phyloP scores from a whole-genome alignment of 345 rosid species.

The Moricandia arvensis region DNA sequence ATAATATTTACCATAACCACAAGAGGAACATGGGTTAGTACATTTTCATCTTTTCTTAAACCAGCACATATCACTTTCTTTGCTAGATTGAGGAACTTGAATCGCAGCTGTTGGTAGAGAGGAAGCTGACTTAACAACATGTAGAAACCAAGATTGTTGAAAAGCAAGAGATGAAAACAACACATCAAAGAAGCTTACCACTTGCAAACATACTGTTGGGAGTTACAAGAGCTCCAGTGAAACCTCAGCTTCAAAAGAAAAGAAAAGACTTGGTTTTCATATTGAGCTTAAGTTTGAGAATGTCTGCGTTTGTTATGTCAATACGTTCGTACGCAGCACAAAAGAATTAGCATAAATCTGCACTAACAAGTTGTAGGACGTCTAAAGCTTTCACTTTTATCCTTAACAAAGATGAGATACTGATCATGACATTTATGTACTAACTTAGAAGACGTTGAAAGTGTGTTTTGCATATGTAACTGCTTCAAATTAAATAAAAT shows the following conservation, averaged over 20 bases:
- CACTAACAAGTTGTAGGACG: no score
- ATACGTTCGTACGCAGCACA: no score
- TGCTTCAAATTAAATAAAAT: no score
- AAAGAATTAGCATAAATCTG: no score
- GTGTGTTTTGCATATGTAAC: no score
- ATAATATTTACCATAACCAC: slow-evolving; percentile 10
- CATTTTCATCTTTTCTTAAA: background rate
- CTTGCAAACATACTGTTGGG: slow-evolving; percentile 49
- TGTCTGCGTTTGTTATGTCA: no score
- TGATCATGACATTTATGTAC: no score
- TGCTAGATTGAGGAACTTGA: slow-evolving; percentile 81
- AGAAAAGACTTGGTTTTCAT: no score
- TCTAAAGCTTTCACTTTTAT: no score
- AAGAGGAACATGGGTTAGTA: background rate
- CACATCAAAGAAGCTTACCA: slow-evolving; percentile 48
- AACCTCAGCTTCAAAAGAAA: slow-evolving; percentile 43
- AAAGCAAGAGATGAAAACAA: slow-evolving; percentile 51
- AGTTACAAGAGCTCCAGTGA: slow-evolving; percentile 45
- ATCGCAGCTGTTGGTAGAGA: slow-evolving; percentile 80
- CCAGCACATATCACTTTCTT: background rate
- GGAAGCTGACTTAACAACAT: slow-evolving; percentile 91
- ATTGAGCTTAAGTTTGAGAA: no score
- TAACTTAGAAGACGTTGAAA: no score
- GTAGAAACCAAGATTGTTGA: slow-evolving; percentile 87
- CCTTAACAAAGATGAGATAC: no score